A percentile compares a stretch with the other conserved stretches of the same genome.
Conservation (phyloP, 2,329 filamentous ascomycete species). For the Zasmidium cellare region DNA sequence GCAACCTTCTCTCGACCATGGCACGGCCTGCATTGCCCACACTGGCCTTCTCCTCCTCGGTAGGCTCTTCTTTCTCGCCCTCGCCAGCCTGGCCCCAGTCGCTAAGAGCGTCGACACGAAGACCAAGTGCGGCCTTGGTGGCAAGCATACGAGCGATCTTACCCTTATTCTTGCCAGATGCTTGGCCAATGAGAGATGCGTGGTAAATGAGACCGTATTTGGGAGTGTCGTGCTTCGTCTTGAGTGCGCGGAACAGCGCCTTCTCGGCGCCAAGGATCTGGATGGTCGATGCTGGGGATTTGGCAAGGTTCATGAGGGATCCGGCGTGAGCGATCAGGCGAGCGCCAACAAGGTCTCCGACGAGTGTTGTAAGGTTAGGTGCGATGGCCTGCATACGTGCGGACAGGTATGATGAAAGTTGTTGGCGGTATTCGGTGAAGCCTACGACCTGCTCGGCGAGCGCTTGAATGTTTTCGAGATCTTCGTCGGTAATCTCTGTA, state of each 20-base stretch:
- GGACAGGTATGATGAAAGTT: constrained; percentile 85
- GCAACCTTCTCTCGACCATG: constrained; percentile 73
- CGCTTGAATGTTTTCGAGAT: constrained; percentile 88
- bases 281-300: constrained; percentile 91
- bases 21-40: constrained; percentile 72
- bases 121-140: constrained; percentile 87
- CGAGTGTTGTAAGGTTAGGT: constrained; percentile 88
- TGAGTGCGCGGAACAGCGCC: constrained; percentile 94
- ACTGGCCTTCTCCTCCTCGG: constrained; percentile 85
- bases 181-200: constrained; percentile 91
- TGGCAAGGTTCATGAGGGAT: constrained; percentile 90
- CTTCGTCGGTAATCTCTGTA: constrained; percentile 90
- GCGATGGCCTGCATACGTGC: constrained; percentile 96
- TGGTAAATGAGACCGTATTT: constrained; percentile 97
- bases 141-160: constrained; percentile 98
- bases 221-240: constrained; percentile 98
- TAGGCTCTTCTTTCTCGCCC: constrained; percentile 60
- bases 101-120: constrained; percentile 86
- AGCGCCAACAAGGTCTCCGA: constrained; percentile 91
- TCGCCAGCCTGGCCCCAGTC: constrained; percentile 71
- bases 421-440: constrained; percentile 85
- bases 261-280: constrained; percentile 99
- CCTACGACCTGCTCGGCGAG: constrained; percentile 91
- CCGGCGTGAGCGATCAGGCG: constrained; percentile 93
- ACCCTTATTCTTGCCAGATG: constrained; percentile 97